Evolutionary conservation across 2,329 filamentous ascomycete species (phyloP), one percentile per base, ranked within the genome.

Genomic region (Phoma sp.): DNA sequence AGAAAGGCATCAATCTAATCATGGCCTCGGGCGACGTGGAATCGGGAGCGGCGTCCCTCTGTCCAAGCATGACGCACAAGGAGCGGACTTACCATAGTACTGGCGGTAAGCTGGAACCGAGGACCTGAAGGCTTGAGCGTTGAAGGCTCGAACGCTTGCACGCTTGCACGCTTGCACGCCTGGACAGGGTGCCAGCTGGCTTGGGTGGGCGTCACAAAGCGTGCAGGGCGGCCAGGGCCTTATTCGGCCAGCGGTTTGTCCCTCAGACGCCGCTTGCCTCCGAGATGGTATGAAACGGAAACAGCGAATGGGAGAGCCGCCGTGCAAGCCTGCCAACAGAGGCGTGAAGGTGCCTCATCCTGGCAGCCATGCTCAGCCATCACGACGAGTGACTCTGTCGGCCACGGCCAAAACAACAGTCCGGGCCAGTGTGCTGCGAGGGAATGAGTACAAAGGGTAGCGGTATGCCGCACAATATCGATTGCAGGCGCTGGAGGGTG

Each of bases 1-100:
- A 8, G 27, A 29, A 8, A 8, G 55, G 48, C 57, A 45, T 53
- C 50, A 56, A 56, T 62, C 60, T 60, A 60, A 62, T 43, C 51
- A 54, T 58, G 54, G 31, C 19, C 39, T 47, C 39, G 54, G 49
- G 55, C 55, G 49, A 57, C 54, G 49, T 44, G n/a, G 48, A 31
- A 24, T 35, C 51, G 51, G 51, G 39, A 31, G 51, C 22, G 51
- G 47, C 36, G 24, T 48, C 36, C 33, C n/a, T 21, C 29, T 33
- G 43, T 17, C 25, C 50, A 53, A 39, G 51, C 38, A 39, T 22
- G 25, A 41, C 15, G 55, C 50, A 38, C 54, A 52, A 57, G 54
- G 48, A 57, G 47, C 48, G 43, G 43, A 38, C n/a, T n/a, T n/a
- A n/a, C n/a, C n/a, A n/a, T n/a, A 43, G 41, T 43, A 41, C 31